A percentile compares a stretch with the other conserved stretches of the same genome.
Evolutionary conservation across 2,329 filamentous ascomycete species (phyloP).

Genomic region (Aspergillus sp.): DNA sequence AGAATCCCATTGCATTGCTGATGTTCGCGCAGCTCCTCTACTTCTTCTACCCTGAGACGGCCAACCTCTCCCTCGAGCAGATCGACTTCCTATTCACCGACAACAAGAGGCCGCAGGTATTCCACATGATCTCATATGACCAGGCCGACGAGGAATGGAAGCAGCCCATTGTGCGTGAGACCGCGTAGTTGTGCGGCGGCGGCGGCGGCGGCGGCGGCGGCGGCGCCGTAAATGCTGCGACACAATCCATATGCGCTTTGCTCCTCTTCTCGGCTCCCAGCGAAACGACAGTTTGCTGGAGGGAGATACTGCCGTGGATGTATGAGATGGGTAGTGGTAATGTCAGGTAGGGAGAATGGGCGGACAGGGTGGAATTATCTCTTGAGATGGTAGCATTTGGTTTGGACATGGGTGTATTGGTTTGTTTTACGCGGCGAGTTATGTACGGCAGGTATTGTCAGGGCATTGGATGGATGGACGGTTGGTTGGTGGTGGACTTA

Average conservation of each 20-base stretch:
- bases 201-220: no score
- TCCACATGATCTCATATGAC: background rate
- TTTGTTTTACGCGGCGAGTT: no score
- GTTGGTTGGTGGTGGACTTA: background rate
- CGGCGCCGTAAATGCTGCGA: no score
- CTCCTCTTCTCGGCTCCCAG: background rate
- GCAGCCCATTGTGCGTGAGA: background rate
- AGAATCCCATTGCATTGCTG: background rate
- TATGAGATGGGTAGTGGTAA: no score
- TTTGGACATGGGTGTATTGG: no score
- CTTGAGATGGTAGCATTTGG: no score
- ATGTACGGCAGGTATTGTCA: background rate
- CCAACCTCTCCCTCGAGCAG: constrained; percentile 43
- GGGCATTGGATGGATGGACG: background rate
- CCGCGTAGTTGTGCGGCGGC: no score
- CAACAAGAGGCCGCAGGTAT: constrained; percentile 4
- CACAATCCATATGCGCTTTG: background rate
- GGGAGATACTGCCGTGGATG: no score
- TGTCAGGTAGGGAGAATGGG: no score
- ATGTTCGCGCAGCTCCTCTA: constrained; percentile 34
- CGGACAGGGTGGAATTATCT: no score
- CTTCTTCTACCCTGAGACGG: constrained; percentile 47
- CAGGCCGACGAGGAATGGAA: constrained; percentile 5
- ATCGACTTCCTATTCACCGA: constrained; percentile 42
- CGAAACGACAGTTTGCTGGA: background rate